Evolutionary conservation across 163 green algal species (phyloP), one percentile per base, ranked within the genome.

Genomic region (Chlorella variabilis): DNA sequence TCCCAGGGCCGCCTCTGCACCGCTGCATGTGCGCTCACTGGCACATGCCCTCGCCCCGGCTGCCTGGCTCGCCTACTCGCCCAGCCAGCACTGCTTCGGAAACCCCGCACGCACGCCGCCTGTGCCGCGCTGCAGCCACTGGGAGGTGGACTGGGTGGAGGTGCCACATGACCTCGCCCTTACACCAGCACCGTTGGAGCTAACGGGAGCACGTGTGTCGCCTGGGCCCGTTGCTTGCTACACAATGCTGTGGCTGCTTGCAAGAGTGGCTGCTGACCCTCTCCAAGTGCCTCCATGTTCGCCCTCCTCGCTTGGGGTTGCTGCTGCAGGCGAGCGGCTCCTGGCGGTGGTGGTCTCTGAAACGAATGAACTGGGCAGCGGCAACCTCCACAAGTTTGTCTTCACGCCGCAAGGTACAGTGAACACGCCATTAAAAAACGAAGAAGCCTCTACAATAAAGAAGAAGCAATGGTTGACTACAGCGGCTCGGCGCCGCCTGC

Each of bases 91-190:
- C n/a, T n/a, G n/a, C n/a, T n/a, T n/a, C n/a, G n/a, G n/a, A n/a
- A n/a, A n/a, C n/a, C n/a, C n/a, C n/a, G n/a, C n/a, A n/a, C n/a
- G n/a, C n/a, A n/a, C n/a, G n/a, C n/a, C n/a, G n/a, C 36, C 56
- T 27, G 87, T 79, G 4, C 36, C 38, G 8, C 70, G 66, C 23
- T 56, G 45, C 76, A 75, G 67, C 3, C 17, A 65, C 18, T 95
- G 89, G 89, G 42, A 66, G 21, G 34, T 96, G n/a, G 80, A 85
- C 9, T 91, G 89, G 41, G 85, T 90, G 49, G 67, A 85, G 29
- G 63, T 80, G 31, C 93, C 94, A 0, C 94, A 97, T 71, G 91
- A 96, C 86, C 75, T 97, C 27, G 87, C 84, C 23, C 67, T 97
- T 20, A 75, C 88, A 2, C 89, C 91, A 0, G 90, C 90, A 3